phyloP scores from a whole-genome alignment of 2,329 filamentous ascomycete genomes.

The Epichloe elymi region DNA sequence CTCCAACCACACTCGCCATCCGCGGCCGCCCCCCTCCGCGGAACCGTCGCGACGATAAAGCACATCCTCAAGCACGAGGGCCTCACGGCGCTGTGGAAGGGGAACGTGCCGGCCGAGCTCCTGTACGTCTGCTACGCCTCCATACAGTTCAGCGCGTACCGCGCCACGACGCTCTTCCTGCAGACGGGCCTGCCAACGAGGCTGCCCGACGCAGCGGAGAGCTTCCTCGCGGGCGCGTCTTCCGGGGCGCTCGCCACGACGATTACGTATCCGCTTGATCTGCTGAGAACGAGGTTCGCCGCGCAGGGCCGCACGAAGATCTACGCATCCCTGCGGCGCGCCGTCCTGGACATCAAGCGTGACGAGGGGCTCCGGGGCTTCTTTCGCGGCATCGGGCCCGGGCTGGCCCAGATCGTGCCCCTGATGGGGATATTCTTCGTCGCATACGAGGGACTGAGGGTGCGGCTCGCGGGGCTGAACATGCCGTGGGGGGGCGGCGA shows the following conservation, averaged over 20 bases:
- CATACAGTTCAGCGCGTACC: constrained; percentile 82
- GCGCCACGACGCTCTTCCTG: constrained; percentile 56
- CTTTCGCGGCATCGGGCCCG: constrained; percentile 75
- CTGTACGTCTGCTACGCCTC: constrained; percentile 88
- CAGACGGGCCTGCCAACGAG: constrained; percentile 30
- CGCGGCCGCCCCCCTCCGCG: constrained; percentile 51
- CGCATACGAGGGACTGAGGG: constrained; percentile 65
- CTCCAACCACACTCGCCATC: constrained; percentile 78
- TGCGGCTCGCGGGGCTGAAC: constrained; percentile 39
- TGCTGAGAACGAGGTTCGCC: constrained; percentile 90
- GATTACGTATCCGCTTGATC: constrained; percentile 80
- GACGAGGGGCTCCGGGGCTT: constrained; percentile 70
- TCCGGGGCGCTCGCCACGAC: constrained; percentile 76
- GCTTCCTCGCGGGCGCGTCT: constrained; percentile 70
- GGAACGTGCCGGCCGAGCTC: constrained; percentile 88
- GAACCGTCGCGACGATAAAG: constrained; percentile 61
- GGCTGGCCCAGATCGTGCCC: constrained; percentile 76
- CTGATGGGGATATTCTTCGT: constrained; percentile 97
- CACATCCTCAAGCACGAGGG: constrained; percentile 74
- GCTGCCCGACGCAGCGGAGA: constrained; percentile 56
- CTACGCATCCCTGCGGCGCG: constrained; percentile 59
- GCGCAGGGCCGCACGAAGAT: constrained; percentile 72
- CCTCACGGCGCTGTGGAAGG: constrained; percentile 84
- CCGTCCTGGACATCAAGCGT: constrained; percentile 57
- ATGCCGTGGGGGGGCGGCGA: constrained; percentile 67